Evolutionary conservation across 176 grass and related monocot genomes (phyloP).

Genomic region (Guadua angustifolia): DNA sequence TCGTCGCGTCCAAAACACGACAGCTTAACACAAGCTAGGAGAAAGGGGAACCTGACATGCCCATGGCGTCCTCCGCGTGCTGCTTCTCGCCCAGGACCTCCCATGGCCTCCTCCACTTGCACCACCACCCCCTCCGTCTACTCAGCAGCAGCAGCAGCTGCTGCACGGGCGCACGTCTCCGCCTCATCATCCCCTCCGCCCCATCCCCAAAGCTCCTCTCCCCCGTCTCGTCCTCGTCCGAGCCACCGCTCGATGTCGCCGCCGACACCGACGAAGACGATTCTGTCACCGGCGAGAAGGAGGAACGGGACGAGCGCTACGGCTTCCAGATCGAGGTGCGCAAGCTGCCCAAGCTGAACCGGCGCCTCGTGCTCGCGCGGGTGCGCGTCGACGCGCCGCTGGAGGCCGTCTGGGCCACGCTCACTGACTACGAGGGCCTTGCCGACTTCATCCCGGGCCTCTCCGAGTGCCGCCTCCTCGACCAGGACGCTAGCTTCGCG

Average conservation of each 20-base stretch:
- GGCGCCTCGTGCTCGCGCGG: slow-evolving; percentile 52
- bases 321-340: slow-evolving; percentile 67
- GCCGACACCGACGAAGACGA: not conserved
- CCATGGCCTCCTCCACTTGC: not conserved
- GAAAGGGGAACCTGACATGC: no score
- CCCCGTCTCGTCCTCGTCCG: not conserved
- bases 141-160: not conserved
- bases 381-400: slow-evolving; percentile 63
- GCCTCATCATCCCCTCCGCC: not conserved
- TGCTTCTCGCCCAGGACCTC: slow-evolving; percentile 18
- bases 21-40: no score
- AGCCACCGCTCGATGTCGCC: slow-evolving; percentile 12
- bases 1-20: no score
- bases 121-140: not conserved
- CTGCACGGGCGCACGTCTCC: not conserved
- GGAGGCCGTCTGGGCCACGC: slow-evolving; percentile 72
- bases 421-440: slow-evolving; percentile 88
- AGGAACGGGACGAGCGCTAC: slow-evolving; percentile 15
- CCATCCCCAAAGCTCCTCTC: not conserved
- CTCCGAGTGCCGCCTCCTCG: slow-evolving; percentile 73
- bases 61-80: not conserved
- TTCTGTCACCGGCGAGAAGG: not conserved
- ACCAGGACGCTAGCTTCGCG: slow-evolving; percentile 50
- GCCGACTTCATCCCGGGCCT: slow-evolving; percentile 83
- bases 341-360: slow-evolving; percentile 61